Conservation (phyloP, 2,329 filamentous ascomycete species). For the Pestalotiopsis sp. region DNA sequence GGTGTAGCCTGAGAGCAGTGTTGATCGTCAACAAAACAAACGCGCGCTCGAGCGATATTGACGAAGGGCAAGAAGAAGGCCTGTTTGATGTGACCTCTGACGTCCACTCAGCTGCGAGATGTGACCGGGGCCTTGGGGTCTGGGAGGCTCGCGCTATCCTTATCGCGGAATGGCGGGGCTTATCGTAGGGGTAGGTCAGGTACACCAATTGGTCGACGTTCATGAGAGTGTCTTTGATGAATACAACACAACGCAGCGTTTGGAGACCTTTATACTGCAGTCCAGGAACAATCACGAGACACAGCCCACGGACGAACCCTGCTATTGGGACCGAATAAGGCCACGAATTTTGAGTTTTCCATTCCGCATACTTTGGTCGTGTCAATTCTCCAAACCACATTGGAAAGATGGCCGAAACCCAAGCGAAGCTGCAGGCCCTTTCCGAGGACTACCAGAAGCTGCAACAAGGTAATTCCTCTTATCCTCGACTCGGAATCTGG, state of each 20-base stretch:
- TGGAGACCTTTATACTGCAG: not conserved
- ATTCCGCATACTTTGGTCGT: not conserved
- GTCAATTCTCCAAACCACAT: not conserved
- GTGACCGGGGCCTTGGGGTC: not conserved
- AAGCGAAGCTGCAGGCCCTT: conserved; percentile 78
- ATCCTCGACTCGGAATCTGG: not conserved
- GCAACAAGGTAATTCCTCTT: conserved; percentile 63
- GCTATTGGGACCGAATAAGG: not conserved
- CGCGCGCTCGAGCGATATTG: not conserved
- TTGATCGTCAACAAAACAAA: not conserved
- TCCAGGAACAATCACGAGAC: conserved; percentile 1
- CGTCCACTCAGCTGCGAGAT: not conserved
- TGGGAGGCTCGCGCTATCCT: conserved; percentile 5
- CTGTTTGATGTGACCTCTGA: not conserved
- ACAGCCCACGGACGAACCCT: not conserved
- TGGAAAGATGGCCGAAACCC: conserved; percentile 66
- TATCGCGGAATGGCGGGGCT: conserved; percentile 12
- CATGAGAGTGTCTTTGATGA: no score
- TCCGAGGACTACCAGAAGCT: conserved; percentile 87
- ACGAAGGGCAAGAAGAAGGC: not conserved
- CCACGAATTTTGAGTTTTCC: not conserved
- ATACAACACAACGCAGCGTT: not conserved
- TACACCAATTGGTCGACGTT: no score
- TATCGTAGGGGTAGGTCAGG: not conserved
- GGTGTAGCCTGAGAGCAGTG: not conserved